phyloP scores from a whole-genome alignment of 148 eudicot species.

The Pouteria glomerata region DNA sequence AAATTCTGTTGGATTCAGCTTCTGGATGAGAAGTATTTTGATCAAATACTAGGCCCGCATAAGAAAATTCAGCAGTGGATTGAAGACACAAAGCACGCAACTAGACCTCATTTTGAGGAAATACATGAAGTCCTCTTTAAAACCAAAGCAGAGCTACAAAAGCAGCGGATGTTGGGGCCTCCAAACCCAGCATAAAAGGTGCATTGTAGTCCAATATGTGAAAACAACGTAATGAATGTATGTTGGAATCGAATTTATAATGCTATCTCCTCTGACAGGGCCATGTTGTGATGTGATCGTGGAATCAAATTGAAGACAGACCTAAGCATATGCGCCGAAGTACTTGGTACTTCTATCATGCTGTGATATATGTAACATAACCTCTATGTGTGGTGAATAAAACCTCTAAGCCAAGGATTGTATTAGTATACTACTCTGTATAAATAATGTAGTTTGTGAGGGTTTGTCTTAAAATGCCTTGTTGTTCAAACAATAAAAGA shows the following conservation, averaged over 20 bases:
- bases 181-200: background rate
- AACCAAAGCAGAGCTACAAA: conserved; percentile 34
- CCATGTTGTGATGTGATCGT: background rate
- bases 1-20: conserved; percentile 29
- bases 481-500: no score
- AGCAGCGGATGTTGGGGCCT: conserved; percentile 17
- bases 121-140: conserved; percentile 41
- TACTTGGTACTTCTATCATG: background rate
- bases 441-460: no score
- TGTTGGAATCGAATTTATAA: background rate
- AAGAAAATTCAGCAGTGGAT: conserved; percentile 62
- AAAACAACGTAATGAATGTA: background rate
- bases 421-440: background rate
- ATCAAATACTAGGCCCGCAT: conserved; percentile 54
- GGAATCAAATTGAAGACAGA: background rate
- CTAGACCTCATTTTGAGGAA: conserved; percentile 69
- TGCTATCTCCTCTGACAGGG: background rate
- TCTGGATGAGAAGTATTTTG: conserved; percentile 40
- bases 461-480: no score
- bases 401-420: background rate
- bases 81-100: conserved; percentile 51
- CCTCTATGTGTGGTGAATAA: background rate
- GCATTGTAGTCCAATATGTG: conserved; percentile 14
- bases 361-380: background rate
- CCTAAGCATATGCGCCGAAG: no score